Base-by-base conservation (phyloP, 768 basidiomycete genomes). In the Brasilioporus rufonigricans region DNA sequence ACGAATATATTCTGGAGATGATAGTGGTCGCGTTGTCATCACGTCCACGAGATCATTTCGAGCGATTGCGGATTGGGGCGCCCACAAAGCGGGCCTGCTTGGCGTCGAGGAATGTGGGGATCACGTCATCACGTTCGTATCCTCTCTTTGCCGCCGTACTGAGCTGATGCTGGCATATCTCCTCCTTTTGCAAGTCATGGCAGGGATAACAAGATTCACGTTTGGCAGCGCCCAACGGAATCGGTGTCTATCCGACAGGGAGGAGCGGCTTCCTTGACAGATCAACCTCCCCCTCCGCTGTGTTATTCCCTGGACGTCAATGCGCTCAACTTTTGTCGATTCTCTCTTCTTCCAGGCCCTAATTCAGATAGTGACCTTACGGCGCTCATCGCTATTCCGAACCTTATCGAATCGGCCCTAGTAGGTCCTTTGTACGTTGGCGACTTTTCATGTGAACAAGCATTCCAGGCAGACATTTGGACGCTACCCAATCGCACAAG, bases 311-410 rank as follows among this genome's bases (percentile, higher is more conserved):
- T 98, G 68, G 90, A 93, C 63, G 86, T 95, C 55, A 99, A 99
- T 66, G 86, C 96, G 2, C 77, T 98, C 52, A 97, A 96, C 65
- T 98, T 89, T 68, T 98, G 96, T 71, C 84, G 88, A 2, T 94
- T 97, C 71, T 88, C 91, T 8, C 74, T 98, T 3, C 66, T 89
- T 35, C 69, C 63, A 31, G 59, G 58, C 18, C 36, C 47, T 48
- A 44, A 55, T 53, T 9, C 55, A 53, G 38, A 45, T 1, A 60
- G 56, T 63, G 62, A 53, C 16, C 52, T 16, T 23, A 44, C 55
- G 16, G 86, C 82, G 1, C 71, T 93, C 43, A 67, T 98, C 26
- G 92, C 91, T 0, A 74, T 97, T 14, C 94, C 94, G 0, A 95
- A 94, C 63, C 76, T 98, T 23, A 79, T 93, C 10, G 93, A 98